Conservation (phyloP, 2,329 filamentous ascomycete species). For the Aureobasidium leucospermi region DNA sequence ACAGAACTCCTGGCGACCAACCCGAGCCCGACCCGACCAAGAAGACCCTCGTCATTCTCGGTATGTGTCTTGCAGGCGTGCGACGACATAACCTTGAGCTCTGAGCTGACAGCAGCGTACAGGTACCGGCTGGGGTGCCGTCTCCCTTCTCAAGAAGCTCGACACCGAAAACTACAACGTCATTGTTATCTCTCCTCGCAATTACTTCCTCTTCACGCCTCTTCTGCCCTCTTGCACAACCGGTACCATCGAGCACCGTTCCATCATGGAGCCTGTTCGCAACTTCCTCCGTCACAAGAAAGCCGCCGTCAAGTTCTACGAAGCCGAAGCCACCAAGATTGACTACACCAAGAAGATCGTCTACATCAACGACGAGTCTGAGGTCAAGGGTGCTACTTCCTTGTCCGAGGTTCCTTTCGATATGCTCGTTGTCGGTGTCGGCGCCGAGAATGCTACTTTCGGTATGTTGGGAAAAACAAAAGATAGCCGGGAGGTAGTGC, state of each 20-base stretch:
- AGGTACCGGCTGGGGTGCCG: constrained; percentile 96
- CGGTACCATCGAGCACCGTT: constrained; percentile 95
- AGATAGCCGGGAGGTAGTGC: background rate
- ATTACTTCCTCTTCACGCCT: constrained; percentile 99
- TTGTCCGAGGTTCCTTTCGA: constrained; percentile 92
- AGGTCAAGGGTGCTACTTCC: constrained; percentile 75
- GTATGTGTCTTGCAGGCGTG: constrained; percentile 43
- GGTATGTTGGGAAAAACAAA: constrained; percentile 43
- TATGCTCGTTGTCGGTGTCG: constrained; percentile 95
- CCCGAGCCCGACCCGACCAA: constrained; percentile 71
- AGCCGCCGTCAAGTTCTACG: constrained; percentile 89
- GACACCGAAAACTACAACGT: constrained; percentile 99
- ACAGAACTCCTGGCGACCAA: constrained; percentile 76
- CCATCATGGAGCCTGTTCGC: constrained; percentile 98
- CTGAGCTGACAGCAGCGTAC: constrained; percentile 20
- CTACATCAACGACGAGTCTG: constrained; percentile 84
- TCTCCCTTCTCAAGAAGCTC: constrained; percentile 95
- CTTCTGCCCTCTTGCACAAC: constrained; percentile 96
- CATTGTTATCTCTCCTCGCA: constrained; percentile 91
- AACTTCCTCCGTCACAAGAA: constrained; percentile 95
- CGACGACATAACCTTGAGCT: background rate
- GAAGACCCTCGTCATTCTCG: constrained; percentile 94
- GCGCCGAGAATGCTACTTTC: constrained; percentile 97
- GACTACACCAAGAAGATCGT: constrained; percentile 86
- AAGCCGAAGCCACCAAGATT: constrained; percentile 93